phyloP scores from a whole-genome alignment of 176 grass and related monocot genomes.

The Thinopyrum elongatum region DNA sequence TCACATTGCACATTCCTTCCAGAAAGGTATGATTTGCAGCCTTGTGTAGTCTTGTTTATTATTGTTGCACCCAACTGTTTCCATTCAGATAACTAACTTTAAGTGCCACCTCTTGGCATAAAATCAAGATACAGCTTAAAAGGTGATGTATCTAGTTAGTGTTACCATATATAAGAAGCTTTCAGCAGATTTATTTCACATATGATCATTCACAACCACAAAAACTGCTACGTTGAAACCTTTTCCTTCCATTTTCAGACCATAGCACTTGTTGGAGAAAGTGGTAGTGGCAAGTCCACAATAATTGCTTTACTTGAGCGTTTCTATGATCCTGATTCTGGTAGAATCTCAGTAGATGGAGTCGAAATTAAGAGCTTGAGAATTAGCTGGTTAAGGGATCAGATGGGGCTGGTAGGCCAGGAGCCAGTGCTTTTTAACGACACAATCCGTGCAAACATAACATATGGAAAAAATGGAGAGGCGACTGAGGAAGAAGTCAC shows the following conservation, averaged over 20 bases:
- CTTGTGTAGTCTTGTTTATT: background rate
- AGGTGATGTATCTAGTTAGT: background rate
- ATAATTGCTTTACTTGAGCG: conserved; percentile 66
- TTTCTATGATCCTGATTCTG: conserved; percentile 67
- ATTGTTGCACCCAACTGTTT: background rate
- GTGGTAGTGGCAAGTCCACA: conserved; percentile 70
- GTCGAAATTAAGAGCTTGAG: conserved; percentile 38
- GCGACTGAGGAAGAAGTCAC: conserved; percentile 45
- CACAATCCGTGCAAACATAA: conserved; percentile 51
- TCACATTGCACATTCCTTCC: conserved; percentile 50
- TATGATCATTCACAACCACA: background rate
- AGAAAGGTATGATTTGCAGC: conserved; percentile 45
- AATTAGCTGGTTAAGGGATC: conserved; percentile 51
- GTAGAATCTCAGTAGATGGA: conserved; percentile 58
- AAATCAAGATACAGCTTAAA: background rate
- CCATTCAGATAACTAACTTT: background rate
- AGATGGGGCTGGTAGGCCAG: conserved; percentile 57
- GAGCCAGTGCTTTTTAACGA: conserved; percentile 63
- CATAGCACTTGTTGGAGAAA: conserved; percentile 69
- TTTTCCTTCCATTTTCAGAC: conserved; percentile 57
- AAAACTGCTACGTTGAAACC: background rate
- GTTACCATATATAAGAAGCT: background rate
- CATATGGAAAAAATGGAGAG: conserved; percentile 37
- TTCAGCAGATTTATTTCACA: background rate
- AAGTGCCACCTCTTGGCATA: background rate